Evolutionary conservation across 2,329 filamentous ascomycete species (phyloP), one percentile per base, ranked within the genome.

Genomic region (Phialophora tarda): DNA sequence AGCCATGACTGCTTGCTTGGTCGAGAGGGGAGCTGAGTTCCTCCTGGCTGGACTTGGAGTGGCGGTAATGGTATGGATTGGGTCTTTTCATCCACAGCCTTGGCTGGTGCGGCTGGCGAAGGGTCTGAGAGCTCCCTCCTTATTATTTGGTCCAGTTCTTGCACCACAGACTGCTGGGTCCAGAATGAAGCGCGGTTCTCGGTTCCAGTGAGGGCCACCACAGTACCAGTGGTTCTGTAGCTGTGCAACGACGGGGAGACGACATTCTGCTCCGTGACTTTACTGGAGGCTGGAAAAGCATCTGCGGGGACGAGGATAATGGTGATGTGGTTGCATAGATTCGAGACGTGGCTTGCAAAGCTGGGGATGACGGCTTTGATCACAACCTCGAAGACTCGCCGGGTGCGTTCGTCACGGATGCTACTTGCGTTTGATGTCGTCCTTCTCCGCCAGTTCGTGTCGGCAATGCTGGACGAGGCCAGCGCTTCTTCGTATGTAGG

Each of bases 241-340:
- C 38, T 21, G 26, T 63, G 67, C 6, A 64, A 24, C 2, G 67
- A 47, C 8, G 69, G 69, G 6, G 69, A 56, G 2, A 80, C 76
- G 30, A 77, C 73, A 62, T 80, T 80, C 21, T 77, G 76, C 12
- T 75, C 75, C 1, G 77, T 72, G 59, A 82, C 80, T 12, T 54
- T 68, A 44, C 26, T 59, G 12, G 62, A 26, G 6, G 71, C 0
- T 7, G 32, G 23, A 8, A 69, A 61, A 10, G 79, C 75, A 65
- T 81, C 78, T 3, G 80, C 81, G 10, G 81, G 81, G 0, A 83
- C 72, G 14, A 83, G 74, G 34, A 82, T 75, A 64, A 82, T 77
- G 12, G 76, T 80, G 14, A 79, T 80, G 66, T 78, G 78, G 17
- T 79, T 77, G 47, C 82, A 77, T 30, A 80, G 81, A 34, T 77